Conservation (phyloP, 2,329 filamentous ascomycete species). For the Stachybotrys echinatus region DNA sequence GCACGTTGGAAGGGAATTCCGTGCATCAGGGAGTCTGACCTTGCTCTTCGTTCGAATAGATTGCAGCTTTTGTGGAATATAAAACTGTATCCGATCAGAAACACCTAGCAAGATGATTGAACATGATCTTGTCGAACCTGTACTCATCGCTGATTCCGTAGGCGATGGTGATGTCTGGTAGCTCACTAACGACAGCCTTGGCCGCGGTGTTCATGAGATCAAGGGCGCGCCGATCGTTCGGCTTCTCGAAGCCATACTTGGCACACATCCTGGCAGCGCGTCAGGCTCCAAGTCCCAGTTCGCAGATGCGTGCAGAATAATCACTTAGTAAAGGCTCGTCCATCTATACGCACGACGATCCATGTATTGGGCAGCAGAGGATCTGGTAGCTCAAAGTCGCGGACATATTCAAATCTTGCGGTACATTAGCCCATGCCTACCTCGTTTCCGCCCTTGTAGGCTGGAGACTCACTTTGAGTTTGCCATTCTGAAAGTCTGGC, state of each 20-base stretch:
- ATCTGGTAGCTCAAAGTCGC: conserved; percentile 79
- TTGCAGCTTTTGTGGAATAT: conserved; percentile 78
- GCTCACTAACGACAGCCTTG: conserved; percentile 73
- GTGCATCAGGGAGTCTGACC: too few relatives aligned
- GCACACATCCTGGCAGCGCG: conserved; percentile 60
- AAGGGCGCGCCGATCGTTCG: conserved; percentile 82
- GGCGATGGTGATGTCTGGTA: conserved; percentile 80
- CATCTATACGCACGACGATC: conserved; percentile 92
- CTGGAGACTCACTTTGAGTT: conserved; percentile 46
- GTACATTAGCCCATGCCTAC: conserved; percentile 8
- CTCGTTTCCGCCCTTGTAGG: neutral
- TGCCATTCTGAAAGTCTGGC: conserved; percentile 34
- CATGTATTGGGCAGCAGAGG: conserved; percentile 82
- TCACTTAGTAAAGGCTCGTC: conserved; percentile 91
- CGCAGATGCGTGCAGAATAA: conserved; percentile 5
- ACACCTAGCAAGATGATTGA: neutral
- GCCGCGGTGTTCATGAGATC: conserved; percentile 94
- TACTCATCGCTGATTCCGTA: conserved; percentile 97
- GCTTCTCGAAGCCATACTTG: conserved; percentile 83
- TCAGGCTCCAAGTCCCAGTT: neutral
- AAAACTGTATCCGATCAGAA: conserved; percentile 53
- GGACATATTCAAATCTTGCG: conserved; percentile 86
- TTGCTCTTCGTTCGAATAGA: conserved; percentile 80
- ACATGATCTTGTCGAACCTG: conserved; percentile 43
- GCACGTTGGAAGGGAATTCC: conserved; percentile 4